Evolutionary conservation across 1,284 basidiomycete genomes (phyloP), one percentile per base, ranked within the genome.

Genomic region (Boletus calvinii): DNA sequence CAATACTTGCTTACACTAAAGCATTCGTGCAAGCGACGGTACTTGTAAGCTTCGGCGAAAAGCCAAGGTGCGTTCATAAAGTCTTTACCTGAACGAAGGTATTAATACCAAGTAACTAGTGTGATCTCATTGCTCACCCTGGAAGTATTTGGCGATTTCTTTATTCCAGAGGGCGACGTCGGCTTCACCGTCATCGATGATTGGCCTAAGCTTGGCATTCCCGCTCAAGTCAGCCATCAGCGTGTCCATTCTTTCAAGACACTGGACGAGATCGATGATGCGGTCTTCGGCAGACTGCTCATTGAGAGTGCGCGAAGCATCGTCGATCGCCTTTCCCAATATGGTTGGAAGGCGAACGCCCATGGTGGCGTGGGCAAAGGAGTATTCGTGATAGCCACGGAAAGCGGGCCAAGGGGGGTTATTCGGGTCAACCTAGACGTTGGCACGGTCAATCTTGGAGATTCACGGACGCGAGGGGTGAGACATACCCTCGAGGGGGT

Each of bases 161-260:
- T 98, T 97, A 76, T 98, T 98, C 95, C 95, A 98, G 15, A 98
- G 79, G 1, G 94, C 87, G 35, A 98, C 88, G 63, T 98, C 95
- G 24, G 87, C 95, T 67, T 97, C 94, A 55, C 84, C 87, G 65
- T 98, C 95, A 69, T 98, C 95, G 42, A 93, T 74, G 66, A 96
- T 94, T 50, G 89, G 92, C 26, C 92, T 77, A 31, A 92, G 78
- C 65, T 90, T 90, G 10, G 83, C 83, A 63, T 93, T 92, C 1
- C 78, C 79, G 62, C 88, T 89, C 50, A 94, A 77, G 65, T 94
- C 89, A 17, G 74, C 75, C 90, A 93, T 94, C 58, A 94, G 81
- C 22, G 77, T 73, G 55, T 88, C 87, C 88, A 94, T 91, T 58
- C 91, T 81, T 59, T 94, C 85, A 62, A 98, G 92, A 69, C 92